phyloP scores from a whole-genome alignment of 768 basidiomycete species.

The Lactarius sanguifluus region DNA sequence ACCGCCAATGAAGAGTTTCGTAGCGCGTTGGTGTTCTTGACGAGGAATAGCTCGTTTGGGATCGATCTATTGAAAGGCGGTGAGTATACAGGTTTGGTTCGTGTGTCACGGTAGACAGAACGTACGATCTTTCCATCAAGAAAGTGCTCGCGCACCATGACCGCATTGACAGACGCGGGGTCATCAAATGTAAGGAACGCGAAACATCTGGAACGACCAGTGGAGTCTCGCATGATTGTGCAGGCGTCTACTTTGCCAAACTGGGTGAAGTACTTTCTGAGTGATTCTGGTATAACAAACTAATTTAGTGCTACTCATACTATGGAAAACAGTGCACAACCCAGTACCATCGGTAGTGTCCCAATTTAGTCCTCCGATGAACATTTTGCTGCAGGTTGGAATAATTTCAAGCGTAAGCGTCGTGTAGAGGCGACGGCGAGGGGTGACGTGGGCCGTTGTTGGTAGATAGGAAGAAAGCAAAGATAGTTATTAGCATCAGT shows the following conservation, averaged over 20 bases:
- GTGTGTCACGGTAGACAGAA: constrained; percentile 4
- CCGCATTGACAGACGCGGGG: constrained; percentile 85
- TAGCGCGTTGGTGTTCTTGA: constrained; percentile 87
- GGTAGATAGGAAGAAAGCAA: constrained; percentile 44
- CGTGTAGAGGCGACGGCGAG: constrained; percentile 21
- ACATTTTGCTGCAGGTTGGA: constrained; percentile 83
- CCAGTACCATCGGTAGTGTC: constrained; percentile 93
- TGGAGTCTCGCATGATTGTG: constrained; percentile 96
- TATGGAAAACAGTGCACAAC: constrained; percentile 40
- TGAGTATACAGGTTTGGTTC: background rate
- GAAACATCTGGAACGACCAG: constrained; percentile 91
- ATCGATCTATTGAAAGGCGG: constrained; percentile 68
- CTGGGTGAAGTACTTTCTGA: constrained; percentile 85
- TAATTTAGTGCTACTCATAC: constrained; percentile 42
- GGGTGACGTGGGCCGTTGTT: constrained; percentile 23
- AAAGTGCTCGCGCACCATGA: constrained; percentile 90
- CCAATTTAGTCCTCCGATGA: constrained; percentile 98
- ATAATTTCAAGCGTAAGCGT: constrained; percentile 19
- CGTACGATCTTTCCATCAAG: constrained; percentile 95
- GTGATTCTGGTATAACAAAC: constrained; percentile 50
- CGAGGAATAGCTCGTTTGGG: constrained; percentile 97
- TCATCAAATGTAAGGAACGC: constrained; percentile 96
- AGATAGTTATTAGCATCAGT: constrained; percentile 72
- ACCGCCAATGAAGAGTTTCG: constrained; percentile 94
- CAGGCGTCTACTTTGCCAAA: constrained; percentile 96